phyloP scores from a whole-genome alignment of 2,329 filamentous ascomycete genomes.

The Talaromyces sp. region DNA sequence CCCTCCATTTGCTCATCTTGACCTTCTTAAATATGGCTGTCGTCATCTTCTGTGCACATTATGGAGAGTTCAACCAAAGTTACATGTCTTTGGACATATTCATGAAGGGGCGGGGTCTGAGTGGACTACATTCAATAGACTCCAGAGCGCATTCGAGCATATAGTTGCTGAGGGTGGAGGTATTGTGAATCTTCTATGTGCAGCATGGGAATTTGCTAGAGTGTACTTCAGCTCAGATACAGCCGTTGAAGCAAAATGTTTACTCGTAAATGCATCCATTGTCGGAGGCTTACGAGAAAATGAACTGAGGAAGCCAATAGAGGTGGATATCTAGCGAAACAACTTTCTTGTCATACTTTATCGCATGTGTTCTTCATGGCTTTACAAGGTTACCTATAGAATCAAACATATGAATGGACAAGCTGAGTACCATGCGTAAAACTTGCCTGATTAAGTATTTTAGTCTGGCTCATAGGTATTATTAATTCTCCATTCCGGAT shows the following conservation, averaged over 20 bases:
- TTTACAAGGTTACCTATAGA: too few relatives aligned
- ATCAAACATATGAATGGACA: too few relatives aligned
- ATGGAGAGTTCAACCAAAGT: conserved; percentile 46
- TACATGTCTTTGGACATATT: conserved; percentile 23
- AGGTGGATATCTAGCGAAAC: too few relatives aligned
- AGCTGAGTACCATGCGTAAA: too few relatives aligned
- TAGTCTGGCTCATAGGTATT: too few relatives aligned
- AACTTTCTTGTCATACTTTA: too few relatives aligned
- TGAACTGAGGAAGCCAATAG: conserved; percentile 9
- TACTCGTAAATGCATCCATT: conserved; percentile 25
- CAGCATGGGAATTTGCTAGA: conserved; percentile 9
- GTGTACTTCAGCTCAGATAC: conserved; percentile 1
- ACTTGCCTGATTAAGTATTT: too few relatives aligned
- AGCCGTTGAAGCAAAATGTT: conserved; percentile 21
- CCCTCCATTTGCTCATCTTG: conserved; percentile 71
- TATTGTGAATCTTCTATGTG: conserved; percentile 18
- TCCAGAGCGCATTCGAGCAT: conserved; percentile 21
- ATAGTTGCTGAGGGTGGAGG: conserved; percentile 18
- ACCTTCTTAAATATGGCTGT: conserved; percentile 60
- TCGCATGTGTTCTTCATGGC: too few relatives aligned
- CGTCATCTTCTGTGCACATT: conserved; percentile 66
- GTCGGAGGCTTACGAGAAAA: conserved; percentile 22
- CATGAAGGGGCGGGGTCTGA: conserved; percentile 22
- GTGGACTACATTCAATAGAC: conserved; percentile 17
- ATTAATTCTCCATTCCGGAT: too few relatives aligned